A percentile compares a stretch with the other conserved stretches of the same genome.
Conservation (phyloP, 106 monocot species). For the Apostasia ramifera region DNA sequence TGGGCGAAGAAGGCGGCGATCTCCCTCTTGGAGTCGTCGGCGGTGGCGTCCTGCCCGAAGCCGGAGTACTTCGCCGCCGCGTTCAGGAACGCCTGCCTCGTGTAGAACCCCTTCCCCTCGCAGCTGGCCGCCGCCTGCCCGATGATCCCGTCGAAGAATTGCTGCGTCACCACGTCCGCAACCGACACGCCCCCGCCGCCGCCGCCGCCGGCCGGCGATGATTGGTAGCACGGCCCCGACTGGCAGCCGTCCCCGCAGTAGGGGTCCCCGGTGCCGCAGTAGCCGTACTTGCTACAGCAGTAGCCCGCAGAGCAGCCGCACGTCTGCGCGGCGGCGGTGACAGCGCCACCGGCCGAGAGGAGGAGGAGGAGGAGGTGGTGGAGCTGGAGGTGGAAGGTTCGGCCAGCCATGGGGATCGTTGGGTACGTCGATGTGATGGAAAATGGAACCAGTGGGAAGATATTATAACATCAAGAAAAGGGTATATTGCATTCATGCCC, state of each 20-base stretch:
- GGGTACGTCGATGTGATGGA: too few relatives aligned
- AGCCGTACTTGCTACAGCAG: slow-evolving; percentile 31
- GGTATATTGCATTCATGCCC: too few relatives aligned
- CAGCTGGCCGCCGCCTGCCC: slow-evolving; percentile 16
- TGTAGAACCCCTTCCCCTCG: slow-evolving; percentile 35
- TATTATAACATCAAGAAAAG: too few relatives aligned
- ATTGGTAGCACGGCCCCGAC: slow-evolving; percentile 19
- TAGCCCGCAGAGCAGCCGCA: slow-evolving; percentile 17
- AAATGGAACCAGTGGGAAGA: too few relatives aligned
- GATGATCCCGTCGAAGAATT: slow-evolving; percentile 38
- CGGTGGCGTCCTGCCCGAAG: slow-evolving; percentile 22
- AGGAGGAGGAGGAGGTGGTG: background rate
- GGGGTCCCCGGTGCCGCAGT: slow-evolving; percentile 17
- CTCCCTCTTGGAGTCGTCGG: slow-evolving; percentile 30
- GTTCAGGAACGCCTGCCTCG: slow-evolving; percentile 19
- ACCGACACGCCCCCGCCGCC: background rate
- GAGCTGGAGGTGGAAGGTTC: too few relatives aligned
- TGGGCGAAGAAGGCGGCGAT: slow-evolving; percentile 45
- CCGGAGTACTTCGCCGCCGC: slow-evolving; percentile 12
- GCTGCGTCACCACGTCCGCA: slow-evolving; percentile 18
- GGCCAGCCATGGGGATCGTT: too few relatives aligned
- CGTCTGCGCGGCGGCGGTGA: slow-evolving; percentile 12
- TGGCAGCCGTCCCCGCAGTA: slow-evolving; percentile 35
- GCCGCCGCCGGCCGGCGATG: background rate
- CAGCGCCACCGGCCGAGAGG: background rate